Percentiles rank a stretch among this genome's conserved stretches.
These are phyloP conservation scores for Glycyrrhiza uralensis DNA, from an alignment of 306 rosid species.

Conservation along the genomic window DNA sequence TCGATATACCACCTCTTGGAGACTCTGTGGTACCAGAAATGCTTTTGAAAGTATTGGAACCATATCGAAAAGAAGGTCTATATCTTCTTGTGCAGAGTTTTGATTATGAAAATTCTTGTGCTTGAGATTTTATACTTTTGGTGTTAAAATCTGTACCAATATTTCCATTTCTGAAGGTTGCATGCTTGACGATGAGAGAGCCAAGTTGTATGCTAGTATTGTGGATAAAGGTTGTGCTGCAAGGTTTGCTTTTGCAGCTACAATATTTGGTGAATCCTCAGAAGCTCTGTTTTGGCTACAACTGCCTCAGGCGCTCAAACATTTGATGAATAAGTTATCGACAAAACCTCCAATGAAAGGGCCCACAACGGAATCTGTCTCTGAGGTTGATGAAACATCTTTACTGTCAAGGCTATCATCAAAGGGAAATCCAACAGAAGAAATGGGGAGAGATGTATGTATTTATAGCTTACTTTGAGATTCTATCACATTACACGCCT, in stretches of 20 bases:
- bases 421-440: constrained; percentile 65
- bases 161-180: constrained; percentile 57
- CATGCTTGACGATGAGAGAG: constrained; percentile 87
- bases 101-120: constrained; percentile 6
- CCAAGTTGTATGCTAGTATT: constrained; percentile 81
- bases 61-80: constrained; percentile 86
- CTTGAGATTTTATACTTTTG: constrained; percentile 16
- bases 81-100: constrained; percentile 28
- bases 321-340: constrained; percentile 63
- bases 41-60: constrained; percentile 90
- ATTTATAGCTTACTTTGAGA: neutral
- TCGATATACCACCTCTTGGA: constrained; percentile 68
- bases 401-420: constrained; percentile 73
- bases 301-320: constrained; percentile 74
- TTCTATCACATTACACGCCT: neutral
- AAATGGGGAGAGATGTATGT: constrained; percentile 43
- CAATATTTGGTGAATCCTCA: constrained; percentile 78
- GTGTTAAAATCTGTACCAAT: constrained; percentile 27
- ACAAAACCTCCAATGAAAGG: constrained; percentile 56
- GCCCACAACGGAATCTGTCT: constrained; percentile 31
- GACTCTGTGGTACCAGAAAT: constrained; percentile 92
- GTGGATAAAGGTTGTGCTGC: constrained; percentile 74
- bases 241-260: constrained; percentile 93
- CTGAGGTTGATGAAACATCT: constrained; percentile 62
- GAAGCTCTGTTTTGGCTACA: constrained; percentile 99